Evolutionary conservation across 2,329 filamentous ascomycete genomes (phyloP).

Genomic region (Neonectria ditissima): DNA sequence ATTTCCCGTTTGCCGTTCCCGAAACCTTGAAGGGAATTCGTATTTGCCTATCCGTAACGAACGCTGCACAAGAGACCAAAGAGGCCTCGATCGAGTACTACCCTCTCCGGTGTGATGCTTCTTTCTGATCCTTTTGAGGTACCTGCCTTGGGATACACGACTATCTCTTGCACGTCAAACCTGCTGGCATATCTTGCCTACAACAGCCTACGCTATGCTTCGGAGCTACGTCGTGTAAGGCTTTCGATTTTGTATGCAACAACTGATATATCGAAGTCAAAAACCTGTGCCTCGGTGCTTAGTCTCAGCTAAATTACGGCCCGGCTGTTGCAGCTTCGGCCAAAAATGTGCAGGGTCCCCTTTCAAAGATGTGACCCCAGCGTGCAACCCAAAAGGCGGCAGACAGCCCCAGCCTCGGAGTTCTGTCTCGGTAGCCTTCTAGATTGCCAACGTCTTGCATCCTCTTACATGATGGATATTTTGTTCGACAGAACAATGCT

Average conservation of each 20-base stretch:
- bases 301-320: neutral
- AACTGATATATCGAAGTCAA: neutral
- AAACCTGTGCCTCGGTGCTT: neutral
- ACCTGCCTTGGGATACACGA: neutral
- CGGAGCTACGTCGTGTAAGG: neutral
- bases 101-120: neutral
- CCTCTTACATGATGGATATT: too few relatives aligned
- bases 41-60: neutral
- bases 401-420: neutral
- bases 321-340: neutral
- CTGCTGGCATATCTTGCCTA: neutral
- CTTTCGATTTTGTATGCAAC: neutral
- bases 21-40: neutral
- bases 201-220: neutral
- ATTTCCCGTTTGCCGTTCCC: conserved; percentile 17
- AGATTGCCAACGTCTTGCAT: too few relatives aligned
- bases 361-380: too few relatives aligned
- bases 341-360: neutral
- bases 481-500: too few relatives aligned
- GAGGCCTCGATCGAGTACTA: neutral
- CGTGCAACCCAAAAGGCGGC: too few relatives aligned
- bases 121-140: neutral
- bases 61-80: too few relatives aligned
- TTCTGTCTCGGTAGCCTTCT: neutral
- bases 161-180: neutral